Evolutionary conservation across 2,329 filamentous ascomycete species (phyloP), one percentile per base, ranked within the genome.

Genomic region (Cryphonectria japonica): DNA sequence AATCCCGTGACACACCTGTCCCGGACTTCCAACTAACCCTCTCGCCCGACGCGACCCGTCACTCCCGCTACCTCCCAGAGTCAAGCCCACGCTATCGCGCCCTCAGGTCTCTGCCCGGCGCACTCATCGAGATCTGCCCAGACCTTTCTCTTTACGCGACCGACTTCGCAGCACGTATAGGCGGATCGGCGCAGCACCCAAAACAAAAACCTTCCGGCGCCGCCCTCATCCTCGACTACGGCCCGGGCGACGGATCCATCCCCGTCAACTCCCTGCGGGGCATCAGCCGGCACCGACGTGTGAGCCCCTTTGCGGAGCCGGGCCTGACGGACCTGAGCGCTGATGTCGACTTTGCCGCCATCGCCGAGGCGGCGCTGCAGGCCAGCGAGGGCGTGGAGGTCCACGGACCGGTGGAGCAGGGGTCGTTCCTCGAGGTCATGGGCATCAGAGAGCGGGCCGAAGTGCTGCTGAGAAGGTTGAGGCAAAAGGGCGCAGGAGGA

Each of bases 181-280:
- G 95, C 67, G 94, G 93, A 67, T 85, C 87, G 0, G 71, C 81
- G 0, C 75, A 83, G 54, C 75, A 85, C 7, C 83, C 85, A 0
- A 95, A 93, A 78, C 75, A 84, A 0, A 79, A 78, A 0, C 90
- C 95, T 0, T 91, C 90, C 0, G 96, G 96, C 66, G 96, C 95
- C 11, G 96, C 95, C 0, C 85, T 99, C n/a, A 93, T 99, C 76
- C 89, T 99, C 62, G 96, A 99, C 83, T 99, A 99, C 82, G 96
- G 96, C 26, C 92, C 95, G 5, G 81, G 89, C 3, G 85, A 90
- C 71, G 80, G 80, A 76, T 92, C 85, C 0, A 90, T 99, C 65
- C 96, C 96, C 2, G 85, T 92, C 72, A 97, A 97, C 85, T 97
- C 94, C 0, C 87, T 99, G 32, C 92, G 96, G 43, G 96, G 96